phyloP scores from a whole-genome alignment of 2,329 filamentous ascomycete genomes.

The Neonectria sp. region DNA sequence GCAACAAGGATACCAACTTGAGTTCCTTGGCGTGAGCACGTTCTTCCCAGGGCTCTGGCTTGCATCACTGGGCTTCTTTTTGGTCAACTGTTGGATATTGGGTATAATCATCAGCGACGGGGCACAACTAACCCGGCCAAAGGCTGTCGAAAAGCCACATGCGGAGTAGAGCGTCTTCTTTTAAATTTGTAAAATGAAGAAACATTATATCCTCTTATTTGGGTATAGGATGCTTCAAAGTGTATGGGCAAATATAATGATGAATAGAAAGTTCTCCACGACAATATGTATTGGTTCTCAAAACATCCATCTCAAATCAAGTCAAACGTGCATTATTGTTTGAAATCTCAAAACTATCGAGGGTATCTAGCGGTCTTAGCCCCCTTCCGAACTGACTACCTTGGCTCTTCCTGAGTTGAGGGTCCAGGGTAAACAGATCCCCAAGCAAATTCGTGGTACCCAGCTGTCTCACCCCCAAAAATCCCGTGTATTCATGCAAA shows the following conservation, averaged over 20 bases:
- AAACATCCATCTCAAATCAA: conserved; percentile 8
- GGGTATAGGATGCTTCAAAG: background rate
- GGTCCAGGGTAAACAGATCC: conserved; percentile 34
- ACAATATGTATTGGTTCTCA: background rate
- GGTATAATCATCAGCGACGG: conserved; percentile 83
- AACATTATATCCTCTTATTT: background rate
- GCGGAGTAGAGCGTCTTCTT: conserved; percentile 34
- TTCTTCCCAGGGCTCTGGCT: conserved; percentile 90
- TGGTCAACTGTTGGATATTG: conserved; percentile 89
- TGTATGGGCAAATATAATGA: background rate
- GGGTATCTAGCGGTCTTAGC: conserved; percentile 43
- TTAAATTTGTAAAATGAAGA: background rate
- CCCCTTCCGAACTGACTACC: conserved; percentile 23
- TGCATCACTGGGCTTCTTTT: conserved; percentile 84
- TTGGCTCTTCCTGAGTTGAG: conserved; percentile 27
- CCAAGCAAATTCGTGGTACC: conserved; percentile 37
- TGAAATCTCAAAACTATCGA: conserved; percentile 36
- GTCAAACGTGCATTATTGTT: conserved; percentile 32
- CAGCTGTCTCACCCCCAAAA: conserved; percentile 20
- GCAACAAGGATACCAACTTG: conserved; percentile 81
- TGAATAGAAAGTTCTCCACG: background rate
- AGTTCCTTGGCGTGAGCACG: conserved; percentile 85
- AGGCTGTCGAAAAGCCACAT: conserved; percentile 38
- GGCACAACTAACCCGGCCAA: conserved; percentile 27
- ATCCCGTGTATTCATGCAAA: conserved; percentile 45